These are phyloP conservation scores for Trichoderma sp. DNA, from an alignment of 2,329 filamentous ascomycete species.

Conservation along the genomic window DNA sequence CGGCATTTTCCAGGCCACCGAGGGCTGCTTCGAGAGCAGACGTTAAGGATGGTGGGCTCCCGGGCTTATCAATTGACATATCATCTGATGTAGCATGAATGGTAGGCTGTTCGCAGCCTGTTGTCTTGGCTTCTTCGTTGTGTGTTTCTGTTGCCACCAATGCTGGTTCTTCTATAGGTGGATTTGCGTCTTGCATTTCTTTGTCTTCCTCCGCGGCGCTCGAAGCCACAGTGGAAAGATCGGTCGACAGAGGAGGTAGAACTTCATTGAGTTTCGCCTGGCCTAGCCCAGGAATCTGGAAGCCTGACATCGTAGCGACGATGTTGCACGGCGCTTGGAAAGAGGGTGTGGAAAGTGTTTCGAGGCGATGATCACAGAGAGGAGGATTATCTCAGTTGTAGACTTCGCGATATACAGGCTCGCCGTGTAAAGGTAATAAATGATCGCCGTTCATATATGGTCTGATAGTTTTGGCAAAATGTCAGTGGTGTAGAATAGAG, in stretches of 20 bases:
- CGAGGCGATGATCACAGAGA: neutral
- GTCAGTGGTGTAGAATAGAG: neutral
- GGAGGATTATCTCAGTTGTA: too few species aligned
- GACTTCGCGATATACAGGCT: neutral
- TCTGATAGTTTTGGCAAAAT: neutral
- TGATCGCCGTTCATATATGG: neutral
- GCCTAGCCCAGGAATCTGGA: constrained; percentile 48
- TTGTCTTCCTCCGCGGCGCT: constrained; percentile 30
- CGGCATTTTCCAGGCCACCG: constrained; percentile 38
- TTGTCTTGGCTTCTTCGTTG: constrained; percentile 10
- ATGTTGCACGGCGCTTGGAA: too few species aligned
- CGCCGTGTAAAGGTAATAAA: neutral
- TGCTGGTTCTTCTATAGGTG: constrained; percentile 13
- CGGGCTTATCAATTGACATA: constrained; percentile 42
- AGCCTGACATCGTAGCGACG: constrained; percentile 41
- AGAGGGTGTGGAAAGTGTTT: neutral
- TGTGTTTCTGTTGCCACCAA: constrained; percentile 13
- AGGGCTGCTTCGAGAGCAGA: constrained; percentile 49
- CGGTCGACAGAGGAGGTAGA: constrained; percentile 42
- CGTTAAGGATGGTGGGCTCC: constrained; percentile 43
- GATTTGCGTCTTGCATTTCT: constrained; percentile 29
- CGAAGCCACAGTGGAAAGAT: constrained; percentile 36
- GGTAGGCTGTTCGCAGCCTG: constrained; percentile 9
- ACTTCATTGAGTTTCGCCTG: constrained; percentile 47
- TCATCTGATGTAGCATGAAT: constrained; percentile 33